Evolutionary conservation across 768 basidiomycete species (phyloP), one percentile per base, ranked within the genome.

Genomic region (Gloeostereum incarnatum): DNA sequence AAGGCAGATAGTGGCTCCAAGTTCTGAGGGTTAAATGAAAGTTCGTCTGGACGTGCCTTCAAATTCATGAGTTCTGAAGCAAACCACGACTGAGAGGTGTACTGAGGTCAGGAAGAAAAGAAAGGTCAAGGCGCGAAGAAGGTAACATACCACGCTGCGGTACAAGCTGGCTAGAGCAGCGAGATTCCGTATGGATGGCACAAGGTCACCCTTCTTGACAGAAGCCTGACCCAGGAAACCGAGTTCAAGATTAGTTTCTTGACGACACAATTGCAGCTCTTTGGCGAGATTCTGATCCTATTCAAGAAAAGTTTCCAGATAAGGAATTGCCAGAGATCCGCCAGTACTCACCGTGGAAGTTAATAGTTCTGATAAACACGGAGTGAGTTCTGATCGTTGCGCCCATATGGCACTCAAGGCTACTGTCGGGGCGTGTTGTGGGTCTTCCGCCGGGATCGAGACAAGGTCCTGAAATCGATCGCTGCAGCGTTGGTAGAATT

Each of bases 401-500:
- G 90, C 85, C 92, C 90, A 96, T 34, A 81, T 69, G 34, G 84
- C 75, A 39, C 79, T 68, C 33, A 81, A 52, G n/a, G 73, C 63
- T 17, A 84, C 46, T 33, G 63, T 58, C 36, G 72, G 54, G 41
- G 74, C 74, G 6, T 59, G 63, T 11, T 50, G 29, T 13, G 59
- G 63, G n/a, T 46, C 47, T 23, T 53, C 50, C 16, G 57, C 49
- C 18, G 51, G 47, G 2, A 57, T 45, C 3, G 75, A 66, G 9
- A 84, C 80, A 23, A 87, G 62, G 51, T 76, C 73, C 45, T 90
- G 83, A 55, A 89, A 96, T 26, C 80, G 72, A 50, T 91, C 83
- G 47, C 87, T 90, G 48, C 91, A 97, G 19, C 85, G 77, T 53
- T 96, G 90, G 50, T 97, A 96, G 54, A 94, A 96, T 56, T 96